These are phyloP conservation scores for Inosperma sp. DNA, from an alignment of 768 basidiomycete genomes.

Conservation along the genomic window DNA sequence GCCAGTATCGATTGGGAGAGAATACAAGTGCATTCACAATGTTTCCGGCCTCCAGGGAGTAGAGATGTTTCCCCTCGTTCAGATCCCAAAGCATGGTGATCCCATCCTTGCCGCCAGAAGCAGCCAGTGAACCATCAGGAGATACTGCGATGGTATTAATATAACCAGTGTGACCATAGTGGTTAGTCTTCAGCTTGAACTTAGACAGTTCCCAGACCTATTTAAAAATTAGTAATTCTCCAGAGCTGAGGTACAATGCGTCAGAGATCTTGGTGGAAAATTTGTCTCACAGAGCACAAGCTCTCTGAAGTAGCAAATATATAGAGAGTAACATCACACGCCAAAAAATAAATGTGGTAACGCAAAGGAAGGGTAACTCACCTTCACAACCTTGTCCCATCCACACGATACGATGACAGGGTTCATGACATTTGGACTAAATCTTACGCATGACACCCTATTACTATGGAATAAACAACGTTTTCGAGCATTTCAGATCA, in stretches of 20 bases:
- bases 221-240: slow-evolving; percentile 12
- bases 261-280: slow-evolving; percentile 89
- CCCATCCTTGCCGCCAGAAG: slow-evolving; percentile 98
- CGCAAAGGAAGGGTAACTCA: slow-evolving; percentile 35
- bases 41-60: slow-evolving; percentile 98
- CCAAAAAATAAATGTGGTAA: slow-evolving; percentile 5
- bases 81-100: slow-evolving; percentile 99
- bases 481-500: slow-evolving; percentile 17
- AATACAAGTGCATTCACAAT: slow-evolving; percentile 99
- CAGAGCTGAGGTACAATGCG: slow-evolving; percentile 17
- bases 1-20: slow-evolving; percentile 99
- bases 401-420: slow-evolving; percentile 98
- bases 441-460: slow-evolving; percentile 99
- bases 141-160: slow-evolving; percentile 99
- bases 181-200: slow-evolving; percentile 99
- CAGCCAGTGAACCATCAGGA: slow-evolving; percentile 97
- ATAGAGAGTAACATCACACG: slow-evolving; percentile 34
- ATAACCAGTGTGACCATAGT: slow-evolving; percentile 99
- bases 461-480: slow-evolving; percentile 2
- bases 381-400: slow-evolving; percentile 99
- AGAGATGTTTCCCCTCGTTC: slow-evolving; percentile 99
- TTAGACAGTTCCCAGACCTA: slow-evolving; percentile 99
- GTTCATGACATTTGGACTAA: slow-evolving; percentile 96
- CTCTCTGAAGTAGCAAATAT: slow-evolving; percentile 94
- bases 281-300: slow-evolving; percentile 63